phyloP scores from a whole-genome alignment of 306 rosid species.

The Glycyrrhiza uralensis region DNA sequence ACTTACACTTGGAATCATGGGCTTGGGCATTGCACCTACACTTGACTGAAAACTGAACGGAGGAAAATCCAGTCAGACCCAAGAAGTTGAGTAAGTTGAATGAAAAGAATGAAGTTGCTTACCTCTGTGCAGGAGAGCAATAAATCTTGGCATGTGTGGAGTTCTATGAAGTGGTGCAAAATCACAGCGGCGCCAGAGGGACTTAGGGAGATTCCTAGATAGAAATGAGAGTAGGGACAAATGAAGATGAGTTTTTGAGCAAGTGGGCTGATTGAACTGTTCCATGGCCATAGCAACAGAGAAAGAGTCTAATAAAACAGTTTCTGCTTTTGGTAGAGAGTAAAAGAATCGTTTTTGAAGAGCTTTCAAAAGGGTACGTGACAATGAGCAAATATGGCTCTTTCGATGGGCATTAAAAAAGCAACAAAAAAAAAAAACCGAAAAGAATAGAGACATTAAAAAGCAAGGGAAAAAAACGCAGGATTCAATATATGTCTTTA shows the following conservation, averaged over 20 bases:
- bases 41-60: slow-evolving; percentile 48
- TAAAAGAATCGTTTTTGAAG: slow-evolving; percentile 5
- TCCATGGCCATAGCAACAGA: slow-evolving; percentile 67
- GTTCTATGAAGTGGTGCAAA: slow-evolving; percentile 37
- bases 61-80: slow-evolving; percentile 9
- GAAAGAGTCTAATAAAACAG: not conserved
- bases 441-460: no score
- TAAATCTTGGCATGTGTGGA: slow-evolving; percentile 39
- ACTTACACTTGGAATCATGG: slow-evolving; percentile 50
- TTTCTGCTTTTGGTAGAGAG: not conserved
- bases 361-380: not conserved
- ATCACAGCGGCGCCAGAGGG: slow-evolving; percentile 34
- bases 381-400: no score
- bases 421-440: no score
- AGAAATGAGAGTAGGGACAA: slow-evolving; percentile 52
- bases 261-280: slow-evolving; percentile 54
- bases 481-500: no score
- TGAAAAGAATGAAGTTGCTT: slow-evolving; percentile 12
- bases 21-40: slow-evolving; percentile 54
- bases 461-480: no score
- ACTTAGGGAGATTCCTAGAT: slow-evolving; percentile 37
- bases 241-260: slow-evolving; percentile 39
- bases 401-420: no score
- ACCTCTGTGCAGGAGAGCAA: slow-evolving; percentile 85
- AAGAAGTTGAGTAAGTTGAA: not conserved